phyloP scores from a whole-genome alignment of 2,329 filamentous ascomycete species.

The Lasiodiplodia citricola region DNA sequence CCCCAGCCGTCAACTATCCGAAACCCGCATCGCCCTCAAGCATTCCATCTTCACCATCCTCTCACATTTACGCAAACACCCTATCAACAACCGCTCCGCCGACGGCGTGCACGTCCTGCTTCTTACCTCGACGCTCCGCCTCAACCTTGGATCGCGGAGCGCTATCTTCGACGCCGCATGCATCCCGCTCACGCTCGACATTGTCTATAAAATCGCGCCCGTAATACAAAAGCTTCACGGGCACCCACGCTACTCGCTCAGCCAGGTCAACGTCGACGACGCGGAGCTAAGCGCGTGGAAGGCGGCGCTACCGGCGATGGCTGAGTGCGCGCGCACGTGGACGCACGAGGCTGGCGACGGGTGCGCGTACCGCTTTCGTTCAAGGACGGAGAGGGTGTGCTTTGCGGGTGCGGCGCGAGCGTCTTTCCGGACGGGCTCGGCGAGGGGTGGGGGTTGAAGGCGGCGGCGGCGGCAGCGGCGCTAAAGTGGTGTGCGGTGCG shows the following conservation, averaged over 20 bases:
- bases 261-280: conserved; percentile 31
- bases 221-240: background rate
- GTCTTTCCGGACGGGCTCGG: conserved; percentile 32
- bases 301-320: conserved; percentile 29
- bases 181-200: conserved; percentile 34
- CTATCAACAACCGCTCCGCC: conserved; percentile 27
- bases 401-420: conserved; percentile 44
- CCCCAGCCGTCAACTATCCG: background rate
- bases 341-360: conserved; percentile 35
- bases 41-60: conserved; percentile 36
- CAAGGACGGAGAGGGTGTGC: conserved; percentile 30
- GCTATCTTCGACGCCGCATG: conserved; percentile 42
- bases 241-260: background rate
- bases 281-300: conserved; percentile 30
- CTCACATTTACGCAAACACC: conserved; percentile 29
- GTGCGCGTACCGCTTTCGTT: conserved; percentile 40
- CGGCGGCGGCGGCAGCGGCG: conserved; percentile 31
- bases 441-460: conserved; percentile 24
- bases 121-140: conserved; percentile 36
- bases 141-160: conserved; percentile 41
- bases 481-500: conserved; percentile 37
- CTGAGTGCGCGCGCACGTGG: conserved; percentile 47
- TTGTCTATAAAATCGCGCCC: background rate
- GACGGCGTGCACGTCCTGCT: conserved; percentile 33
- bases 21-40: conserved; percentile 35